phyloP scores from a whole-genome alignment of 2,329 filamentous ascomycete species.

The Penicillium sp. region DNA sequence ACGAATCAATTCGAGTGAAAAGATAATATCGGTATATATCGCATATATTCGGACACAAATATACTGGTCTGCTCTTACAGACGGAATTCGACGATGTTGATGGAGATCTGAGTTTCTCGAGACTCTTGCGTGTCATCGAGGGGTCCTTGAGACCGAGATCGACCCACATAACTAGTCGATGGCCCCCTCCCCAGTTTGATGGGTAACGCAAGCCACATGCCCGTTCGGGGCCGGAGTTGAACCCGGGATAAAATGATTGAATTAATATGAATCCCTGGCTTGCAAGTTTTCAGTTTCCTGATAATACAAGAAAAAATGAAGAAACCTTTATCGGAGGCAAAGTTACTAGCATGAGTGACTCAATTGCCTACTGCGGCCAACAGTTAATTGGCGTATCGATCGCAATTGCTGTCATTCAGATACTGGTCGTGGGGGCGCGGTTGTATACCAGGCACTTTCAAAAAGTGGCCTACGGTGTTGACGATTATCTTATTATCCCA shows the following conservation, averaged over 20 bases:
- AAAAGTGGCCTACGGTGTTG: not conserved
- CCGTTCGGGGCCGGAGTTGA: not conserved
- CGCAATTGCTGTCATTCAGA: not conserved
- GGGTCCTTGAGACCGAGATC: not conserved
- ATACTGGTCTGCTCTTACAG: no score
- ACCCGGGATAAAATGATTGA: not conserved
- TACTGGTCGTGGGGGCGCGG: not conserved
- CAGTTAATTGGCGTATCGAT: not conserved
- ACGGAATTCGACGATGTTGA: no score
- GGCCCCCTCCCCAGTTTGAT: no score
- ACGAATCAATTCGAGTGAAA: no score
- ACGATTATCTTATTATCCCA: not conserved
- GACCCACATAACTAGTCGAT: no score
- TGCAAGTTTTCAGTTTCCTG: no score
- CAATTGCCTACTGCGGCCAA: not conserved
- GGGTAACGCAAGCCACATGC: not conserved
- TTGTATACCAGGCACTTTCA: not conserved
- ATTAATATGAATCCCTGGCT: no score
- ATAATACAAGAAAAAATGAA: no score
- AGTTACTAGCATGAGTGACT: not conserved
- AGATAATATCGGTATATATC: no score
- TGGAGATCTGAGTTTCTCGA: no score
- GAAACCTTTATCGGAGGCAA: not conserved
- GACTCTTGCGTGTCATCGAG: no score
- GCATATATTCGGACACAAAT: no score